Evolutionary conservation across 139 green algal species (phyloP), one percentile per base, ranked within the genome.

Genomic region (Astrephomene gubernaculifera): DNA sequence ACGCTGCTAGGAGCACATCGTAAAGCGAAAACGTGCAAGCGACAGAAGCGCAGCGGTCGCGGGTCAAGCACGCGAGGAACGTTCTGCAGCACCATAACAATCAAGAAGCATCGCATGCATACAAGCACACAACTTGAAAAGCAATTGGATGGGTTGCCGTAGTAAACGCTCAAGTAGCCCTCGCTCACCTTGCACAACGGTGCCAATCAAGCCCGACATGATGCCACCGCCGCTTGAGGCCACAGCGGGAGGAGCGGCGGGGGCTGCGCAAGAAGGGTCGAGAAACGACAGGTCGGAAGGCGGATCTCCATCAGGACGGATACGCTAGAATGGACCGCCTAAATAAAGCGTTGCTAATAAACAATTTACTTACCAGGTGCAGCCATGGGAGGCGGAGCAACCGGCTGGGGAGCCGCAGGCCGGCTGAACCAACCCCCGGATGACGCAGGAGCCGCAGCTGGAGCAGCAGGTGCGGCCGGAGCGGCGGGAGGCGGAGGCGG

Each of bases 151-250:
- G n/a, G n/a, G n/a, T n/a, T n/a, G n/a, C n/a, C n/a, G n/a, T n/a
- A n/a, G n/a, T n/a, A n/a, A n/a, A n/a, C n/a, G n/a, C n/a, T n/a
- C n/a, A n/a, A n/a, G n/a, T n/a, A n/a, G n/a, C n/a, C n/a, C n/a
- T n/a, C n/a, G n/a, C 91, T 68, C 38, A 95, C 93, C 94, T 75
- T 93, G 89, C 10, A 92, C 92, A 0, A 98, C 92, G 70, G 92
- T 95, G 78, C 94, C 95, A 76, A 94, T 95, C 8, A 98, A 86
- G 44, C 95, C 95, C 44, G 88, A 90, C 81, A 98, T 87, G 86
- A 98, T 95, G 78, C 94, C 94, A 71, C 95, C 95, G 49, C 94
- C 93, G 43, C 90, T 82, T 49, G 57, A 76, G 9, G 83, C 45
- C 43, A 87, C 33, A 6, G 88, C 85, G 14, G 88, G 84, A 22